Conservation (phyloP, 768 basidiomycete genomes). For the Hygrocybe punicea region DNA sequence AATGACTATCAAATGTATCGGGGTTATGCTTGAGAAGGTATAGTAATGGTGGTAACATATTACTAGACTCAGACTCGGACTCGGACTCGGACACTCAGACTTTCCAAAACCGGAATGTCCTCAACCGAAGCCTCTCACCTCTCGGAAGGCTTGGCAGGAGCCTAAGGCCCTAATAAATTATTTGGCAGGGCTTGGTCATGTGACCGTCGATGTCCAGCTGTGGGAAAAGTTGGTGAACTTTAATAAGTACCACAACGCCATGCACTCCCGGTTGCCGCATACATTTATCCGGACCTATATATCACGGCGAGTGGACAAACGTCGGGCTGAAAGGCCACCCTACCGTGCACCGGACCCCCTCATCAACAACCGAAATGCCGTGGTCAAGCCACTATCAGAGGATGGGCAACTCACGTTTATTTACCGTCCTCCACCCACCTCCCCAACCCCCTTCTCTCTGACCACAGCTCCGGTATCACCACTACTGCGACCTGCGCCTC, state of each 20-base stretch:
- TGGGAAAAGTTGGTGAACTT: too few relatives aligned
- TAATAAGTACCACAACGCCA: too few relatives aligned
- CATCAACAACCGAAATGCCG: constrained; percentile 48
- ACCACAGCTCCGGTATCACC: constrained; percentile 70
- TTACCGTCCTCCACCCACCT: constrained; percentile 78
- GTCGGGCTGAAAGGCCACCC: constrained; percentile 53
- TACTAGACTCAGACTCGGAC: too few relatives aligned
- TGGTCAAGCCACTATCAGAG: constrained; percentile 49
- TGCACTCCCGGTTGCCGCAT: not conserved
- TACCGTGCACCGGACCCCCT: constrained; percentile 59
- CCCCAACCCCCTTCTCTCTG: constrained; percentile 69
- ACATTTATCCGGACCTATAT: constrained; percentile 38
- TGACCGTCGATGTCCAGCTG: too few relatives aligned
- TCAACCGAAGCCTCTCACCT: too few relatives aligned
- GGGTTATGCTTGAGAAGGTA: not conserved
- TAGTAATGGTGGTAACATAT: not conserved
- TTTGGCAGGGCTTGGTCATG: too few relatives aligned
- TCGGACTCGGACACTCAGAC: not conserved
- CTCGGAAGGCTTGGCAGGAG: too few relatives aligned
- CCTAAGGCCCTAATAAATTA: too few relatives aligned
- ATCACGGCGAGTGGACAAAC: constrained; percentile 48
- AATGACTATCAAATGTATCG: not conserved
- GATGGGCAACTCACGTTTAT: constrained; percentile 70
- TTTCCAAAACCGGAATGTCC: too few relatives aligned
- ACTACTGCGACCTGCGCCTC: constrained; percentile 46